Percentiles rank a stretch among this genome's conserved stretches.
Conservation (phyloP, 2,329 filamentous ascomycete species). For the Claviceps arundinis region DNA sequence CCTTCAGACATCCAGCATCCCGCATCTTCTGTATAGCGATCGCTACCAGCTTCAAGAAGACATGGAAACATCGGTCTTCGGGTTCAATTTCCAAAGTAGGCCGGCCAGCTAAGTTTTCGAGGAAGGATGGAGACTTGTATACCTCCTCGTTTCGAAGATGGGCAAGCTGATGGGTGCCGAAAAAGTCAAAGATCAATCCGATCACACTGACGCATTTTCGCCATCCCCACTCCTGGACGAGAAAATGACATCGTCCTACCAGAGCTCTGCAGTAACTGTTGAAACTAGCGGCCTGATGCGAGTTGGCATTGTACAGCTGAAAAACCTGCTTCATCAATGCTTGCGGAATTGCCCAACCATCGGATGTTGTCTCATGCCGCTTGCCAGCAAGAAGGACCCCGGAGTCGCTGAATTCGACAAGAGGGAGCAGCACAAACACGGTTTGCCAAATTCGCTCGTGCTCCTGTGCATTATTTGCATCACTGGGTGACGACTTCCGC, state of each 20-base stretch:
- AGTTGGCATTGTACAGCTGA: slow-evolving; percentile 41
- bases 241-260: slow-evolving; percentile 46
- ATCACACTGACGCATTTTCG: slow-evolving; percentile 41
- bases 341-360: slow-evolving; percentile 50
- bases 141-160: slow-evolving; percentile 53
- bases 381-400: slow-evolving; percentile 32
- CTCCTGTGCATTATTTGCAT: slow-evolving; percentile 24
- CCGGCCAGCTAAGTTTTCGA: slow-evolving; percentile 37
- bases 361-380: slow-evolving; percentile 19
- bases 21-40: slow-evolving; percentile 40
- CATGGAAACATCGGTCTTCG: slow-evolving; percentile 51
- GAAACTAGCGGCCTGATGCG: slow-evolving; percentile 44
- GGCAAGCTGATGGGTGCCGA: slow-evolving; percentile 46
- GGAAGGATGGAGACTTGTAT: slow-evolving; percentile 45
- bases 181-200: slow-evolving; percentile 54
- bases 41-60: slow-evolving; percentile 52
- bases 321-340: slow-evolving; percentile 44
- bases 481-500: slow-evolving; percentile 18
- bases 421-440: slow-evolving; percentile 47
- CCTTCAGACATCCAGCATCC: slow-evolving; percentile 35
- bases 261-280: slow-evolving; percentile 51
- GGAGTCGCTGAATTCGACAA: slow-evolving; percentile 43
- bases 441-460: slow-evolving; percentile 46
- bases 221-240: slow-evolving; percentile 56
- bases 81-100: slow-evolving; percentile 36